Evolutionary conservation across 495 filamentous ascomycete genomes (phyloP).

Genomic region (Lasiosphaeriaceae sp.): DNA sequence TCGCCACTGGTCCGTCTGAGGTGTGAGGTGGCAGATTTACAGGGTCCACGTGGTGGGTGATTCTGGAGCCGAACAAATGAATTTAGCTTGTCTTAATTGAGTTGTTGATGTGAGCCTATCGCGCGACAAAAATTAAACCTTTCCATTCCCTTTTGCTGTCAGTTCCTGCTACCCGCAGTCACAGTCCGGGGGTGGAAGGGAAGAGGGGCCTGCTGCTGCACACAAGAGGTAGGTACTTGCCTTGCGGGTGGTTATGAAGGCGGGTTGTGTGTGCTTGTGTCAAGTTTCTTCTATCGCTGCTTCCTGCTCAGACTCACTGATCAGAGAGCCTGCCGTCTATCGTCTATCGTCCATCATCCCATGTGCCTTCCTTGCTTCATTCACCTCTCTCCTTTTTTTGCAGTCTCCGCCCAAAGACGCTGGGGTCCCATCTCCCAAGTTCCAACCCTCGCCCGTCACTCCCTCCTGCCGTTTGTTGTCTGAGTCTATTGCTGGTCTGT

Average conservation of each 20-base stretch:
- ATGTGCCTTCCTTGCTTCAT: not conserved
- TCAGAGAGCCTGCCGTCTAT: not conserved
- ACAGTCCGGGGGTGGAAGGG: too few species aligned
- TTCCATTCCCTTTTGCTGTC: not conserved
- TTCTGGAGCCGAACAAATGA: conserved; percentile 8
- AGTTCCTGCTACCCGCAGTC: not conserved
- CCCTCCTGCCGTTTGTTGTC: not conserved
- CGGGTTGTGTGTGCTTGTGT: conserved; percentile 1
- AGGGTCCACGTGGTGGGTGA: conserved; percentile 15
- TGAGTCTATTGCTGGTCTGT: not conserved
- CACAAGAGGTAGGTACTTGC: too few species aligned
- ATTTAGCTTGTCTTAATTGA: conserved; percentile 4
- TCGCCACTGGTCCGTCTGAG: conserved; percentile 21
- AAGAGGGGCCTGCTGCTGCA: too few species aligned
- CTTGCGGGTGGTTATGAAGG: too few species aligned
- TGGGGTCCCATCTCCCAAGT: not conserved
- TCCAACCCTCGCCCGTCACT: not conserved
- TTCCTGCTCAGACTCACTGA: not conserved
- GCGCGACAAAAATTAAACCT: conserved; percentile 12
- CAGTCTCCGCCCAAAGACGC: not conserved
- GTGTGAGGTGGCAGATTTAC: conserved; percentile 18
- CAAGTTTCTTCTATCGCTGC: conserved; percentile 13
- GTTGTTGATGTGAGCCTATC: conserved; percentile 4
- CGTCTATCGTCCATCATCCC: not conserved
- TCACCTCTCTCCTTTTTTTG: not conserved